Evolutionary conservation across 1,139 yeast genomes (phyloP), one percentile per base, ranked within the genome.

Genomic region (Sugiyamaella novakii): DNA sequence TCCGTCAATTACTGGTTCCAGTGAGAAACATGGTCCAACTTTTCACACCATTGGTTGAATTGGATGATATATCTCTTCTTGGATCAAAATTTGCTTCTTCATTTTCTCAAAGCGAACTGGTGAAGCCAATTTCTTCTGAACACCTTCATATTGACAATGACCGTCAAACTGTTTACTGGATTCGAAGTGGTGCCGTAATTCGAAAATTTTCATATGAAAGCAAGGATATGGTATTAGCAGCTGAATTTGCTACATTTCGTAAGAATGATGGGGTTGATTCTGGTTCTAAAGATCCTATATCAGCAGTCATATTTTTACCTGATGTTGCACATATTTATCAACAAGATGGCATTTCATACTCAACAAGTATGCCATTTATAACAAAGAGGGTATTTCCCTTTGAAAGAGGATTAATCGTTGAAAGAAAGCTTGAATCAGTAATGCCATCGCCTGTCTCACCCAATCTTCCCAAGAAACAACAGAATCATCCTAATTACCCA

Each of bases 391-490:
- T 83, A 1, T 72, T 82, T 48, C 74, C 83, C 0, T 82, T 80
- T 56, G 82, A 79, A 40, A 74, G 75, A 18, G 95, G 96, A 0
- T 60, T 85, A n/a, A 65, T 84, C 0, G 62, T 84, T 21, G 86
- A 83, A 59, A 71, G 80, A 37, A 76, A 74, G 44, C 67, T 54
- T 10, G 35, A 33, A 5, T 21, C 29, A 11, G 30, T 21, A 7
- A 3, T 25, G 29, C 12, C 38, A 12, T 8, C 21, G 7, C 29
- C 31, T 11, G 18, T 17, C 18, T 15, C 28, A n/a, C n/a, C n/a
- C n/a, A n/a, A n/a, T 12, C n/a, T 38, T 15, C 11, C 12, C 4
- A 15, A 15, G 2, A 27, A 14, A 14, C 42, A 38, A 11, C 34
- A 28, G 25, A 39, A 43, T 2, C 21, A 41, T 10, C n/a, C 43